Conservation (phyloP, 2,329 filamentous ascomycete genomes). For the Hymenoscyphus fraxineus region DNA sequence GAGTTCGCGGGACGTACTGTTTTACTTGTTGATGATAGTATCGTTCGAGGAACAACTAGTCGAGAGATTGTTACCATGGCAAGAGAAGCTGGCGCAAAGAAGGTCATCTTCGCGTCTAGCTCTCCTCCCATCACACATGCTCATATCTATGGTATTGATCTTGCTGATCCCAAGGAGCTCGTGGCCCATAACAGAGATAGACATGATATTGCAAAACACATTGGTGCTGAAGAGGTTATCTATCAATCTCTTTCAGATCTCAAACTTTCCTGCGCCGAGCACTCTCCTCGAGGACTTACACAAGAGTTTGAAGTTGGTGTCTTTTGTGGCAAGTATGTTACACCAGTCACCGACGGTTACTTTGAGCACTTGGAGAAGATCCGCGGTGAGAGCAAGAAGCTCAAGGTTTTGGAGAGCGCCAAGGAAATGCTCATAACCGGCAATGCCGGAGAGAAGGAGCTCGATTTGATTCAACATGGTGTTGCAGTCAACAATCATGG, state of each 20-base stretch:
- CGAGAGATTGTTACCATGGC: slow-evolving; percentile 81
- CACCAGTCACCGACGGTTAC: slow-evolving; percentile 73
- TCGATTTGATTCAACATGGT: slow-evolving; percentile 60
- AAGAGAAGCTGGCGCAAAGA: slow-evolving; percentile 74
- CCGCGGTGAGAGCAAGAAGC: slow-evolving; percentile 65
- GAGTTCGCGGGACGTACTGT: slow-evolving; percentile 82
- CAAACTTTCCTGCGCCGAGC: slow-evolving; percentile 71
- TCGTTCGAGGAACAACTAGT: slow-evolving; percentile 81
- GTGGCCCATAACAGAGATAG: slow-evolving; percentile 65
- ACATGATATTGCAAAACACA: slow-evolving; percentile 59
- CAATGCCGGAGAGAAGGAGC: slow-evolving; percentile 55
- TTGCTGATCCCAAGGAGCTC: slow-evolving; percentile 67
- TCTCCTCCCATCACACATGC: slow-evolving; percentile 79
- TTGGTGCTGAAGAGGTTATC: slow-evolving; percentile 72
- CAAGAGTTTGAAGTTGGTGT: slow-evolving; percentile 84
- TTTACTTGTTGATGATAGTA: slow-evolving; percentile 82
- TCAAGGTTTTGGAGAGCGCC: slow-evolving; percentile 62
- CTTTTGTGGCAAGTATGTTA: slow-evolving; percentile 84
- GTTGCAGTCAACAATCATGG: slow-evolving; percentile 53
- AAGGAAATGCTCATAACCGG: slow-evolving; percentile 62
- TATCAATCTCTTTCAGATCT: slow-evolving; percentile 76
- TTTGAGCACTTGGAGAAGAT: slow-evolving; percentile 75
- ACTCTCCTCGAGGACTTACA: slow-evolving; percentile 55
- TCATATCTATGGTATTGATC: slow-evolving; percentile 81
- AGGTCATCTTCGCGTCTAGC: slow-evolving; percentile 80